Conservation (phyloP, 2,329 filamentous ascomycete species). For the Colletotrichum sp. region DNA sequence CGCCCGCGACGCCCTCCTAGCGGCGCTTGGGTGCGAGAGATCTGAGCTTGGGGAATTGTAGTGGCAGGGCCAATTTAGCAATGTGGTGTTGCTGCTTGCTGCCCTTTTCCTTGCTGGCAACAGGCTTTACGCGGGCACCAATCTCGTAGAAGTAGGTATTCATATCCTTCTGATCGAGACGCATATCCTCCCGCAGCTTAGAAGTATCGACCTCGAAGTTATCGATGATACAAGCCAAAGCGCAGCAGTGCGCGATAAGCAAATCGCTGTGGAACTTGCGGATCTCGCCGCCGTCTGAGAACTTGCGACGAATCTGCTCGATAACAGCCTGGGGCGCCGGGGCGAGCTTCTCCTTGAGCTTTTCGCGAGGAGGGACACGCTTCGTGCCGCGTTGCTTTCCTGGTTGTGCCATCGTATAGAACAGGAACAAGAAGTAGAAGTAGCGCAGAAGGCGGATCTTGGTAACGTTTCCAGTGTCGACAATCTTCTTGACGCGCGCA, state of each 20-base stretch:
- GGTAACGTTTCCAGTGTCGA: constrained; percentile 46
- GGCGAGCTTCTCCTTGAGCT: constrained; percentile 61
- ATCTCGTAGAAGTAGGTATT: constrained; percentile 77
- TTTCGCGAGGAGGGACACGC: constrained; percentile 64
- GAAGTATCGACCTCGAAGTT: constrained; percentile 75
- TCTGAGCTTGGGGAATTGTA: constrained; percentile 77
- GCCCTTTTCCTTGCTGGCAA: constrained; percentile 67
- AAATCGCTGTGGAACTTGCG: constrained; percentile 76
- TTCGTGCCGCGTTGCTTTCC: constrained; percentile 52
- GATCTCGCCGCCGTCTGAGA: constrained; percentile 68
- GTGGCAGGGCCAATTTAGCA: constrained; percentile 76
- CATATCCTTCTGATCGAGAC: constrained; percentile 73
- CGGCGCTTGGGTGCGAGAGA: constrained; percentile 29
- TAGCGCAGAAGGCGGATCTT: constrained; percentile 67
- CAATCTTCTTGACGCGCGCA: constrained; percentile 58
- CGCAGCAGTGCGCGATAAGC: constrained; percentile 75
- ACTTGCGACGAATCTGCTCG: constrained; percentile 72
- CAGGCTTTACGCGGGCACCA: constrained; percentile 69
- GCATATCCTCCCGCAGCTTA: constrained; percentile 73
- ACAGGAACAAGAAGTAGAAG: constrained; percentile 60
- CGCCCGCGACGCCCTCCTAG: background rate
- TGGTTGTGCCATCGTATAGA: constrained; percentile 53
- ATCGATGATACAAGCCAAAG: constrained; percentile 73
- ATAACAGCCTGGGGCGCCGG: constrained; percentile 67
- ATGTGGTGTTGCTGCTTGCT: constrained; percentile 51